A percentile compares a stretch with the other conserved stretches of the same genome.
Conservation (phyloP, 2,329 filamentous ascomycete genomes). For the Penicillium brevicompactum region DNA sequence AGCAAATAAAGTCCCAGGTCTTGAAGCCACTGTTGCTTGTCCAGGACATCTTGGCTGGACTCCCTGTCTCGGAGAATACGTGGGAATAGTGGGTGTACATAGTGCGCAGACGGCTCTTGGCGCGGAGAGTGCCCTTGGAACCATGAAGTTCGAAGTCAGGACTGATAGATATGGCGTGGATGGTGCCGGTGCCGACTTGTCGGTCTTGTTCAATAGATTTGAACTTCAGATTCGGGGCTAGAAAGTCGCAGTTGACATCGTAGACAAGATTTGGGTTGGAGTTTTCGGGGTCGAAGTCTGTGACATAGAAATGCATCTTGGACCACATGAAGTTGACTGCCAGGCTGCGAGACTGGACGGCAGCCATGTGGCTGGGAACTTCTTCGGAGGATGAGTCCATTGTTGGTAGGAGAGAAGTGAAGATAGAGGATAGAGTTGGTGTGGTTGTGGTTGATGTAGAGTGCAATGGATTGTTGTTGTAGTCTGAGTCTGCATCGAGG, state of each 20-base stretch:
- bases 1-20: constrained; percentile 33
- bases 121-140: constrained; percentile 20
- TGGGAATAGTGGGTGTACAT: constrained; percentile 28
- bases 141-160: constrained; percentile 27
- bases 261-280: constrained; percentile 20
- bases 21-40: constrained; percentile 27
- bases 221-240: constrained; percentile 22
- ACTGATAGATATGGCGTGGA: constrained; percentile 27
- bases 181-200: constrained; percentile 24
- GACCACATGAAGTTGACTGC: constrained; percentile 30
- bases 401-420: neutral
- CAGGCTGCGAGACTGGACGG: constrained; percentile 14
- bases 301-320: constrained; percentile 23
- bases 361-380: neutral
- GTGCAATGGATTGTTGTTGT: neutral
- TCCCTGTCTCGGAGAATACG: constrained; percentile 16
- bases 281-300: constrained; percentile 13
- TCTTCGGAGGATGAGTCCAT: neutral
- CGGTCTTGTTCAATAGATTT: constrained; percentile 13
- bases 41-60: constrained; percentile 29
- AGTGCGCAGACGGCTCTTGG: constrained; percentile 28
- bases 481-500: neutral
- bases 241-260: constrained; percentile 15
- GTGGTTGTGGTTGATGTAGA: neutral
- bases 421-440: constrained; percentile 2